phyloP scores from a whole-genome alignment of 2,329 filamentous ascomycete genomes.

The Epichloe festucae region DNA sequence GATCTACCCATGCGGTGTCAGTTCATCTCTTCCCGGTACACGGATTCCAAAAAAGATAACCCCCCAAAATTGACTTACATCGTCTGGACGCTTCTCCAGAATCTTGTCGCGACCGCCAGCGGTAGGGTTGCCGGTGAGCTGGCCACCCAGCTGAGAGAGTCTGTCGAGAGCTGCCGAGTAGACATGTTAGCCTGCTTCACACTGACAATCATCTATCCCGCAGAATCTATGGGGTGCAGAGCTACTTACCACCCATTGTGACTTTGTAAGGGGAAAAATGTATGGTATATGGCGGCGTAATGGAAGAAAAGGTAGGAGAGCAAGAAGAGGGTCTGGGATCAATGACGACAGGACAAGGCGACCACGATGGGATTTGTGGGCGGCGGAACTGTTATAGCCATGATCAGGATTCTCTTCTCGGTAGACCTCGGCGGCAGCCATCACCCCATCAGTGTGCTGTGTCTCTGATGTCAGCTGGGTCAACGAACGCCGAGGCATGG shows the following conservation, averaged over 20 bases:
- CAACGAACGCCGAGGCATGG: slow-evolving; percentile 5
- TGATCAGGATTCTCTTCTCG: not conserved
- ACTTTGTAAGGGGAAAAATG: not conserved
- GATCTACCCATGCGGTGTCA: slow-evolving; percentile 34
- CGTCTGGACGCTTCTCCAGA: slow-evolving; percentile 53
- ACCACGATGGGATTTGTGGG: slow-evolving; percentile 1
- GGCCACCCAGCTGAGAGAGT: slow-evolving; percentile 47
- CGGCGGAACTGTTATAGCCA: slow-evolving; percentile 4
- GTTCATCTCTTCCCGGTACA: not conserved
- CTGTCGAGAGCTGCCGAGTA: slow-evolving; percentile 36
- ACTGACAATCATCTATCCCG: not conserved
- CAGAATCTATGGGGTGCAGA: not conserved
- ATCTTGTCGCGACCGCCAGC: slow-evolving; percentile 40
- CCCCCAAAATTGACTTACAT: slow-evolving; percentile 31
- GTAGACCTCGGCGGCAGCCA: slow-evolving; percentile 5
- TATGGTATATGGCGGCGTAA: not conserved
- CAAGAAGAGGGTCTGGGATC: not conserved
- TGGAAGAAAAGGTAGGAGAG: not conserved
- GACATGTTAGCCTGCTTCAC: not conserved
- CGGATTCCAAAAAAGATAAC: not conserved
- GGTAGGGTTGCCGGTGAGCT: slow-evolving; percentile 48
- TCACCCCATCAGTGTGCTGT: not conserved
- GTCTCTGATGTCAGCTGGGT: slow-evolving; percentile 3
- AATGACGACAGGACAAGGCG: not conserved
- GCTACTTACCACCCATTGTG: slow-evolving; percentile 26